A percentile compares a stretch with the other conserved stretches of the same genome.
Conservation (phyloP, 805 yeast species). For the Candida cerambycidarum region DNA sequence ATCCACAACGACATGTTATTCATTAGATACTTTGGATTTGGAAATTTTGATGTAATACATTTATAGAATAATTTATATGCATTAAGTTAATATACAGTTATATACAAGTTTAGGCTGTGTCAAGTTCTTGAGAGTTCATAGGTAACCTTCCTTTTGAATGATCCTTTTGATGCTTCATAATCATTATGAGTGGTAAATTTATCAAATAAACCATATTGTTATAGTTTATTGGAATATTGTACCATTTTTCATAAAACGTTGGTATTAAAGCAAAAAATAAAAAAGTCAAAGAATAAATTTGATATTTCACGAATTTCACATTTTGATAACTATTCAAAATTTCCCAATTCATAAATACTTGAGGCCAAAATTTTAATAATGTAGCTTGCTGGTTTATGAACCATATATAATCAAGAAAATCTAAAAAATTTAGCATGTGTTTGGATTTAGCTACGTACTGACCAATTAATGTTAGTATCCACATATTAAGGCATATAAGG, state of each 20-base stretch:
- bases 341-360: constrained; percentile 35
- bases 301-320: constrained; percentile 6
- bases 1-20: no score
- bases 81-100: neutral
- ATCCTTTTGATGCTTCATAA: constrained; percentile 9
- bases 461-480: neutral
- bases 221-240: constrained; percentile 22
- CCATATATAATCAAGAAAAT: constrained; percentile 45
- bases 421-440: constrained; percentile 25
- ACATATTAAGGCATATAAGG: neutral
- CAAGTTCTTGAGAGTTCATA: neutral
- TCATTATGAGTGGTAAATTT: constrained; percentile 8
- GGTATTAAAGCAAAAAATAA: neutral
- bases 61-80: constrained; percentile 6
- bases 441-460: constrained; percentile 10
- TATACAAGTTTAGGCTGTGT: neutral
- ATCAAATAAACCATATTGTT: constrained; percentile 7
- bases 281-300: constrained; percentile 8
- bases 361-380: constrained; percentile 38
- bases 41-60: neutral
- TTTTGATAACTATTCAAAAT: neutral
- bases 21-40: neutral
- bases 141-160: neutral
- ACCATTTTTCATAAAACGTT: constrained; percentile 15
- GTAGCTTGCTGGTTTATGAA: constrained; percentile 24